phyloP scores from a whole-genome alignment of 768 basidiomycete genomes.

The Ephemerocybe angulata region DNA sequence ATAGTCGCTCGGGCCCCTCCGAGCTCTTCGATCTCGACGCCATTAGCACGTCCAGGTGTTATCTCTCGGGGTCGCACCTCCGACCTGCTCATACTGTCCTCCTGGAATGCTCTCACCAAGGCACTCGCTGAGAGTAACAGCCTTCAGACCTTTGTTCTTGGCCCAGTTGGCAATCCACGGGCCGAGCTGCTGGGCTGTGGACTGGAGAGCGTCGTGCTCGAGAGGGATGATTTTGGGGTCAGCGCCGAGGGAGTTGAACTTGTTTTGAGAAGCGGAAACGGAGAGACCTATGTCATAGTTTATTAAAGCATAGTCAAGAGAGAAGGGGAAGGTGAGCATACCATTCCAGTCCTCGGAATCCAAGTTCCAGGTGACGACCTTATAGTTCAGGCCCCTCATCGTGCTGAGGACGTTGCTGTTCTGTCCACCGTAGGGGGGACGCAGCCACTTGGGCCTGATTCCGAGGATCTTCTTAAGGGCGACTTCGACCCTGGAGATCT shows the following conservation, averaged over 20 bases:
- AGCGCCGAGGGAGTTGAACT: conserved; percentile 11
- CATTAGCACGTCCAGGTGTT: conserved; percentile 10
- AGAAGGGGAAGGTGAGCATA: neutral
- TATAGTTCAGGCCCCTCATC: conserved; percentile 10
- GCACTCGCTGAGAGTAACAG: conserved; percentile 15
- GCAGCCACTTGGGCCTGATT: conserved; percentile 16
- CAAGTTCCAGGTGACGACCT: conserved; percentile 17
- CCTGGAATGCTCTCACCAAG: conserved; percentile 15
- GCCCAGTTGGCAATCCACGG: conserved; percentile 17
- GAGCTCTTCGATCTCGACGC: neutral
- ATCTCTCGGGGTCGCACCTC: conserved; percentile 4
- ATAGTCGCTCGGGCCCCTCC: no score
- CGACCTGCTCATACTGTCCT: conserved; percentile 12
- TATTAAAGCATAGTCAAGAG: neutral
- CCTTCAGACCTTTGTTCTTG: conserved; percentile 11
- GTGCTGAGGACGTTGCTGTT: conserved; percentile 9
- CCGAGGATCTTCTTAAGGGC: conserved; percentile 17
- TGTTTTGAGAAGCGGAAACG: conserved; percentile 8
- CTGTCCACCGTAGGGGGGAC: conserved; percentile 13
- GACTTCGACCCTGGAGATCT: conserved; percentile 11
- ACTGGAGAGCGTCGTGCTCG: conserved; percentile 16
- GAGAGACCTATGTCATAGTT: neutral
- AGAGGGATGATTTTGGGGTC: conserved; percentile 15
- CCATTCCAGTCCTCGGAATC: conserved; percentile 16
- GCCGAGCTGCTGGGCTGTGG: conserved; percentile 15